Percentiles rank a stretch among this genome's conserved stretches.
These are phyloP conservation scores for Martiniozyma abietophila DNA, from an alignment of 805 yeast species.

Conservation along the genomic window DNA sequence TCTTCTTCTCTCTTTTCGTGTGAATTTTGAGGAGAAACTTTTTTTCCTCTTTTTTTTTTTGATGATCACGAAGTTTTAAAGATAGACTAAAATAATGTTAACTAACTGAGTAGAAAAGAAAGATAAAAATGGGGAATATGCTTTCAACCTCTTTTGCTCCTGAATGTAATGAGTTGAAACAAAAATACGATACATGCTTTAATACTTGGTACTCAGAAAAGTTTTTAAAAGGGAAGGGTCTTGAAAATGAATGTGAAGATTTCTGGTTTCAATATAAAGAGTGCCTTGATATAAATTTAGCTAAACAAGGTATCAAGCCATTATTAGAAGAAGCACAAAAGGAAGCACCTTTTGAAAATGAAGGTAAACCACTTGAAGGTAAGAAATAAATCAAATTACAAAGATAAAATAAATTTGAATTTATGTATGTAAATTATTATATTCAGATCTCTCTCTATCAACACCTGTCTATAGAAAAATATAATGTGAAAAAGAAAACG, in stretches of 20 bases:
- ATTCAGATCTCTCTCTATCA: too few species aligned
- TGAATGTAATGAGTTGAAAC: constrained; percentile 84
- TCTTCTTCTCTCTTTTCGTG: too few species aligned
- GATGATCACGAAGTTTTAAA: too few species aligned
- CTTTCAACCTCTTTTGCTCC: constrained; percentile 93
- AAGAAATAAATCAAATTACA: constrained; percentile 1
- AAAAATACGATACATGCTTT: constrained; percentile 85
- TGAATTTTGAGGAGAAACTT: too few species aligned
- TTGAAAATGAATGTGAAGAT: constrained; percentile 81
- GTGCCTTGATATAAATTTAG: constrained; percentile 69
- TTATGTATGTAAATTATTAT: too few species aligned
- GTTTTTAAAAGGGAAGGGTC: constrained; percentile 52
- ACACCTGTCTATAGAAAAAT: too few species aligned
- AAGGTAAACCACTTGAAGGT: constrained; percentile 35
- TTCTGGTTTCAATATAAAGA: constrained; percentile 81
- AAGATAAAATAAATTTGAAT: too few species aligned
- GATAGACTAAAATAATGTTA: too few species aligned
- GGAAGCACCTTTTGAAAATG: constrained; percentile 80
- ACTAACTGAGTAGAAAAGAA: too few species aligned
- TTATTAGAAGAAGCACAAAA: constrained; percentile 82
- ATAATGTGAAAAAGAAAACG: too few species aligned
- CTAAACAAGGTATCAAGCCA: constrained; percentile 67
- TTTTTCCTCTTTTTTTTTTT: too few species aligned
- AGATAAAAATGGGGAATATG: constrained; percentile 58
- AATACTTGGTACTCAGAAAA: constrained; percentile 92